phyloP scores from a whole-genome alignment of 2,329 filamentous ascomycete species.

The Fusarium haematococcum region DNA sequence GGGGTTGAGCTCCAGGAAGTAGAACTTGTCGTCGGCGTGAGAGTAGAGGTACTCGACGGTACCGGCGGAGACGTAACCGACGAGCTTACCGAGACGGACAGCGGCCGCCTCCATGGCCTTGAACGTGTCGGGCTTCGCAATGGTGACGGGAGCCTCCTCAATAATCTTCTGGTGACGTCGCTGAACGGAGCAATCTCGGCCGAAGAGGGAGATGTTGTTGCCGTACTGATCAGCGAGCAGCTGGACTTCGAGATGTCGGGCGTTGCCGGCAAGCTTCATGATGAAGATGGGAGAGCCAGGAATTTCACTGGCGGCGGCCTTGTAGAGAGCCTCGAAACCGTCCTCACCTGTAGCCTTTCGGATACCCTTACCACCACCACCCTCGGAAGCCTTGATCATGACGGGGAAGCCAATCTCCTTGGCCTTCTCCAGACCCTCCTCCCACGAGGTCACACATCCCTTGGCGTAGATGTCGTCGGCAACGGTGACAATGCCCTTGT shows the following conservation, averaged over 20 bases:
- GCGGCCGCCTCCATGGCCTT: slow-evolving; percentile 96
- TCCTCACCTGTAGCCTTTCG: slow-evolving; percentile 91
- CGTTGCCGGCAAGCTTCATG: slow-evolving; percentile 98
- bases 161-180: slow-evolving; percentile 99
- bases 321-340: slow-evolving; percentile 88
- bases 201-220: slow-evolving; percentile 99
- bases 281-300: slow-evolving; percentile 99
- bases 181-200: slow-evolving; percentile 98
- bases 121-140: slow-evolving; percentile 91
- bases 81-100: slow-evolving; percentile 90
- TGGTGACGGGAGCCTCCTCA: slow-evolving; percentile 97
- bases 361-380: slow-evolving; percentile 99
- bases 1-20: slow-evolving; percentile 98
- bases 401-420: slow-evolving; percentile 96
- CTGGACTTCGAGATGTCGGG: slow-evolving; percentile 96
- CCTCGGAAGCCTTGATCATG: slow-evolving; percentile 99
- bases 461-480: slow-evolving; percentile 85
- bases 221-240: slow-evolving; percentile 98
- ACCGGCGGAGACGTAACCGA: slow-evolving; percentile 98
- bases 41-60: slow-evolving; percentile 99
- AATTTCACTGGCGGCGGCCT: slow-evolving; percentile 96
- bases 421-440: slow-evolving; percentile 90
- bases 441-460: slow-evolving; percentile 89
- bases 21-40: slow-evolving; percentile 97
- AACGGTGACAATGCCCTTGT: slow-evolving; percentile 91